Evolutionary conservation across 1,139 yeast genomes (phyloP).

Genomic region (Scheffersomyces quercinus): DNA sequence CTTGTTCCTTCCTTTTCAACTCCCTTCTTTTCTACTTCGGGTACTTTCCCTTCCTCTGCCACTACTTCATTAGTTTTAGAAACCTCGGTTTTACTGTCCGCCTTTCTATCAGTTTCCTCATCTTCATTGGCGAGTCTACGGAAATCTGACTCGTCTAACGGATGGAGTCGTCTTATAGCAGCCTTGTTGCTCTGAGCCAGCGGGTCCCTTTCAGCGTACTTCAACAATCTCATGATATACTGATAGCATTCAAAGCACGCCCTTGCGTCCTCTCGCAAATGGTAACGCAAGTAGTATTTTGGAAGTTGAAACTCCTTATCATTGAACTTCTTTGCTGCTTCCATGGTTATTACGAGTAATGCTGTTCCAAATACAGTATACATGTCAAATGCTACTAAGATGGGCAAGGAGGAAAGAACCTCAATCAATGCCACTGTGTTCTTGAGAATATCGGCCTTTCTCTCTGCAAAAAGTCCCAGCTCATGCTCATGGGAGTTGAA

Average conservation of each 20-base stretch:
- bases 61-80: no score
- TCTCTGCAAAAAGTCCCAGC: conserved; percentile 18
- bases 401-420: conserved; percentile 42
- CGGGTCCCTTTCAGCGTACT: conserved; percentile 28
- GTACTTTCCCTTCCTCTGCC: neutral
- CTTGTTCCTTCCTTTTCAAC: neutral
- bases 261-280: conserved; percentile 19
- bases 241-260: conserved; percentile 34
- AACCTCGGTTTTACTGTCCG: neutral
- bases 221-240: conserved; percentile 31
- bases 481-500: conserved; percentile 4
- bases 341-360: conserved; percentile 29
- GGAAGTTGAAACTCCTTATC: conserved; percentile 23
- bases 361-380: conserved; percentile 36
- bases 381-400: conserved; percentile 37
- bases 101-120: neutral
- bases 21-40: neutral
- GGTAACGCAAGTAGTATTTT: conserved; percentile 16
- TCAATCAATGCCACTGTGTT: conserved; percentile 39
- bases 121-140: conserved; percentile 13
- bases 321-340: conserved; percentile 27
- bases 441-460: conserved; percentile 32
- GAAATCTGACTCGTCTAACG: conserved; percentile 17
- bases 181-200: conserved; percentile 30
- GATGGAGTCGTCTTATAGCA: conserved; percentile 27